Evolutionary conservation across 176 grass and related monocot species (phyloP).

Genomic region (Avena sativa): DNA sequence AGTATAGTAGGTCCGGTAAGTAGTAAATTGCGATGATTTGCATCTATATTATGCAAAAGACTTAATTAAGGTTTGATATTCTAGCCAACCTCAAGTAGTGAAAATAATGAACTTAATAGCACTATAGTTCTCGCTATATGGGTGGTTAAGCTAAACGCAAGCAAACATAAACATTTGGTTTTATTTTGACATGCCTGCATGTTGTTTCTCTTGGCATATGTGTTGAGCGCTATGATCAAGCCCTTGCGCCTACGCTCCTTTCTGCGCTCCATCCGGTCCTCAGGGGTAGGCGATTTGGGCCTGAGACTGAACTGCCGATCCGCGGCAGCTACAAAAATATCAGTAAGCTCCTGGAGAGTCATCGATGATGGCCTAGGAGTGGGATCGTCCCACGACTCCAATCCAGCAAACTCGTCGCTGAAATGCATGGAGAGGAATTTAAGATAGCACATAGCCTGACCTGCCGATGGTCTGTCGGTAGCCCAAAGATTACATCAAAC

Average conservation of each 20-base stretch:
- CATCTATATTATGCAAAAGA: not conserved
- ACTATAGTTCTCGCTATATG: too few relatives aligned
- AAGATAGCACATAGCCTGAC: not conserved
- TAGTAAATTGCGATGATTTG: too few relatives aligned
- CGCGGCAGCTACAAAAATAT: not conserved
- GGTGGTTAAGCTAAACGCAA: not conserved
- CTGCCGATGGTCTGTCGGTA: too few relatives aligned
- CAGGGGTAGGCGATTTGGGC: not conserved
- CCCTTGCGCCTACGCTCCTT: not conserved
- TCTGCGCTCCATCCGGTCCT: not conserved
- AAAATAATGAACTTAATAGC: too few relatives aligned
- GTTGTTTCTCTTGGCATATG: not conserved
- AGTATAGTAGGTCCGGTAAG: not conserved
- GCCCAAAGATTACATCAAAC: too few relatives aligned
- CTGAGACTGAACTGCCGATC: not conserved
- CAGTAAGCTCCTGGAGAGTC: not conserved
- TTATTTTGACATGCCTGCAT: not conserved
- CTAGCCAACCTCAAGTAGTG: too few relatives aligned
- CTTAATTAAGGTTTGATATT: too few relatives aligned
- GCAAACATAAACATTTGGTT: not conserved
- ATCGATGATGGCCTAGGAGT: not conserved
- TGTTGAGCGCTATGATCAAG: not conserved
- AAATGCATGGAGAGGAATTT: not conserved
- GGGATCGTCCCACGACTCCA: not conserved
- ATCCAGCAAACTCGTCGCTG: not conserved